phyloP scores from a whole-genome alignment of 441 rosid genomes.

The Jatropha multifida region DNA sequence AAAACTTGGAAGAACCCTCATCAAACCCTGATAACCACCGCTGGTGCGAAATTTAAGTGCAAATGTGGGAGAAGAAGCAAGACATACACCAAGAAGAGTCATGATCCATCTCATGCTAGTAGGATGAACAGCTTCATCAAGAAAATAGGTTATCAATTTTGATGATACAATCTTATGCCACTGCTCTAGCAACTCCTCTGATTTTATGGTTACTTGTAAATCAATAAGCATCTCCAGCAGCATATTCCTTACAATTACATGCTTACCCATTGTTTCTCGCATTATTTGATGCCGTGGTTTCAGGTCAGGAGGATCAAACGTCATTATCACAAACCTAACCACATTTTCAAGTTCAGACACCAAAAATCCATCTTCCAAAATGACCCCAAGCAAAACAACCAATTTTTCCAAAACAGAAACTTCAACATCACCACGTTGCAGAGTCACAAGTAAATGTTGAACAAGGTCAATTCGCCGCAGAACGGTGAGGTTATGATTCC shows the following conservation, averaged over 20 bases:
- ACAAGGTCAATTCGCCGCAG: conserved; percentile 96
- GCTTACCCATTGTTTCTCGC: conserved; percentile 98
- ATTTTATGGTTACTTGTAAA: conserved; percentile 95
- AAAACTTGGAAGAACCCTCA: conserved; percentile 91
- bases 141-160: conserved; percentile 92
- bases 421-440: conserved; percentile 99
- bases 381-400: conserved; percentile 98
- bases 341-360: conserved; percentile 97
- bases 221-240: conserved; percentile 99
- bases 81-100: conserved; percentile 98
- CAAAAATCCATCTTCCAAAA: conserved; percentile 97
- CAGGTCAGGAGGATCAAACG: conserved; percentile 96
- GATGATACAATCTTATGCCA: conserved; percentile 99
- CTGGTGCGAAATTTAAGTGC: conserved; percentile 93
- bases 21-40: conserved; percentile 95
- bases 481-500: conserved; percentile 97
- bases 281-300: conserved; percentile 63
- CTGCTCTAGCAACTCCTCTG: conserved; percentile 97
- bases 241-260: conserved; percentile 99
- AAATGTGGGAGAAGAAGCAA: conserved; percentile 95
- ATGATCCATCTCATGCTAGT: conserved; percentile 99
- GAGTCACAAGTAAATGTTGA: conserved; percentile 92
- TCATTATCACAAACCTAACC: conserved; percentile 95
- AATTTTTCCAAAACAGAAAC: conserved; percentile 96
- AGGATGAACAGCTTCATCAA: conserved; percentile 99